Percentiles rank a stretch among this genome's conserved stretches.
These are phyloP conservation scores for Fusarium dimerum DNA, from an alignment of 2,329 filamentous ascomycete species.

Conservation along the genomic window DNA sequence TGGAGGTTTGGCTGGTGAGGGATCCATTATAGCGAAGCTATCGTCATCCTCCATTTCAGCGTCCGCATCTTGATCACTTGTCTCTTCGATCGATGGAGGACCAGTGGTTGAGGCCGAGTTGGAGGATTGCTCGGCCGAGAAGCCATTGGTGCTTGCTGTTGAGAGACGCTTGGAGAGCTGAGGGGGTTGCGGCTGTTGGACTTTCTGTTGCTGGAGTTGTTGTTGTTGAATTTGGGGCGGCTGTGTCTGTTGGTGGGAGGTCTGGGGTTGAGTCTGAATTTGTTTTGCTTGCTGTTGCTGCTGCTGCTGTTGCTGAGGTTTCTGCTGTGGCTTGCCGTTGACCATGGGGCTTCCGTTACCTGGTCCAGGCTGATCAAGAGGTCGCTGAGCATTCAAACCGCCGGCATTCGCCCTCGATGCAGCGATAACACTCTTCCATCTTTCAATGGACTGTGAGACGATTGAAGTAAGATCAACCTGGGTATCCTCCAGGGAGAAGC, in stretches of 20 bases:
- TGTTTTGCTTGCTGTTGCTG: conserved; percentile 20
- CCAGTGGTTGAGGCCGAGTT: conserved; percentile 36
- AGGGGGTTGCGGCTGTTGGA: conserved; percentile 12
- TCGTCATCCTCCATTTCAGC: conserved; percentile 62
- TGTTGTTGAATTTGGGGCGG: conserved; percentile 21
- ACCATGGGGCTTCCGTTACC: conserved; percentile 20
- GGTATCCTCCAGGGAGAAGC: conserved; percentile 51
- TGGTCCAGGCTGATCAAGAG: conserved; percentile 42
- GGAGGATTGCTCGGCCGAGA: conserved; percentile 35
- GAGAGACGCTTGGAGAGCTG: conserved; percentile 33
- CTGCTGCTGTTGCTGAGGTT: conserved; percentile 22
- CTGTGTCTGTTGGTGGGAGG: conserved; percentile 6
- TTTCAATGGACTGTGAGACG: conserved; percentile 56
- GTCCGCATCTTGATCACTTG: conserved; percentile 46
- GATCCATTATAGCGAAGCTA: conserved; percentile 52
- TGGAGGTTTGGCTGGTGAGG: conserved; percentile 40
- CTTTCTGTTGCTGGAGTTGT: conserved; percentile 4
- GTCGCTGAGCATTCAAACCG: conserved; percentile 52
- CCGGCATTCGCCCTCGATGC: conserved; percentile 45
- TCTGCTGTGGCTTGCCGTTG: conserved; percentile 19
- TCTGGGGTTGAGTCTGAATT: conserved; percentile 15
- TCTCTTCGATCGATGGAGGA: conserved; percentile 46
- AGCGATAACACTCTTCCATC: conserved; percentile 64
- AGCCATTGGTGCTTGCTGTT: conserved; percentile 37
- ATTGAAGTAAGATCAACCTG: conserved; percentile 53